These are phyloP conservation scores for Haplographium delicatum DNA, from an alignment of 495 filamentous ascomycete genomes.

Conservation along the genomic window DNA sequence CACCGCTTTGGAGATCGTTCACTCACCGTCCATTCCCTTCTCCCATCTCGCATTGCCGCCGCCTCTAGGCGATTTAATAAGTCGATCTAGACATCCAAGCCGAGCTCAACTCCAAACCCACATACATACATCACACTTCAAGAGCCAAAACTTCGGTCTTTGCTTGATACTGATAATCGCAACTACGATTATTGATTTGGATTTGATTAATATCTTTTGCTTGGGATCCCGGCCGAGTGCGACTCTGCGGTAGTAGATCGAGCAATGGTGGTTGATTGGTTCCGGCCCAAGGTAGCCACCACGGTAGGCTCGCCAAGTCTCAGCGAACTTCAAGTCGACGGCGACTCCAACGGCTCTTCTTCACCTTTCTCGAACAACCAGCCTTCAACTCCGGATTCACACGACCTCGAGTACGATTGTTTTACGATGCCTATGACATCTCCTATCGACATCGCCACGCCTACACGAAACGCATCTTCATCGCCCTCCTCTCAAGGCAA, in stretches of 20 bases:
- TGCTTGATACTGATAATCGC: no score
- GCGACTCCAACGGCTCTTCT: conserved; percentile 12
- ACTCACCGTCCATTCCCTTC: background rate
- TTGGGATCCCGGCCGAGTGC: no score
- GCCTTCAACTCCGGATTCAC: conserved; percentile 16
- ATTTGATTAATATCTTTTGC: no score
- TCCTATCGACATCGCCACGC: conserved; percentile 61
- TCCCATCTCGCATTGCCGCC: background rate
- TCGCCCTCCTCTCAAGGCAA: conserved; percentile 51
- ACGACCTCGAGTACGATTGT: background rate
- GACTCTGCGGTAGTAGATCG: no score
- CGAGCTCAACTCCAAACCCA: no score
- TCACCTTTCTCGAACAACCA: conserved; percentile 9
- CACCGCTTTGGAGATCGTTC: background rate
- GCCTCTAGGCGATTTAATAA: background rate
- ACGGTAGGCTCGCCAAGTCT: conserved; percentile 6
- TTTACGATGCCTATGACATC: conserved; percentile 26
- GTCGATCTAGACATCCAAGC: background rate
- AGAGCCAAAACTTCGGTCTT: no score
- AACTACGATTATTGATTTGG: no score
- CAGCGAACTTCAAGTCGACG: conserved; percentile 7
- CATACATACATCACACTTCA: background rate
- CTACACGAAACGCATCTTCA: conserved; percentile 52
- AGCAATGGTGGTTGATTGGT: conserved; percentile 2
- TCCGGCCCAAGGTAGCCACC: background rate